Evolutionary conservation across 768 basidiomycete species (phyloP).

Genomic region (Tricholoma saponaceum): DNA sequence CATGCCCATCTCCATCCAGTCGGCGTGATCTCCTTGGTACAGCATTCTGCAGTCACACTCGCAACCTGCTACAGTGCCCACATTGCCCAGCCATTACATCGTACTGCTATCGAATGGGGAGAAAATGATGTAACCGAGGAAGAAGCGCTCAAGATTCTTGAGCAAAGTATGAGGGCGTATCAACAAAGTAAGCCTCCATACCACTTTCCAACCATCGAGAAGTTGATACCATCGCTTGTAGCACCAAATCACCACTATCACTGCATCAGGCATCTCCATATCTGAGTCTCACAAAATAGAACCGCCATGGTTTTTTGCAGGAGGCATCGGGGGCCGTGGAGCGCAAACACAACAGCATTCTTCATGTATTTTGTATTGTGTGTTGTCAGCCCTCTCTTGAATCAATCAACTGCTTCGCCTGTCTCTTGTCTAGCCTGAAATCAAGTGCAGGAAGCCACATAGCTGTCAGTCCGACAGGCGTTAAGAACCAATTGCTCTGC

Average conservation of each 20-base stretch:
- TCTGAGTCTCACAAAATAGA: slow-evolving; percentile 72
- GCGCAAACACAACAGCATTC: slow-evolving; percentile 73
- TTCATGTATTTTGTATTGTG: slow-evolving; percentile 9
- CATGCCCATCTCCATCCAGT: slow-evolving; percentile 84
- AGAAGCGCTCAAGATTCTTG: slow-evolving; percentile 73
- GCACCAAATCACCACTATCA: slow-evolving; percentile 96
- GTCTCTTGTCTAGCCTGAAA: background rate
- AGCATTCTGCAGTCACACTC: slow-evolving; percentile 87
- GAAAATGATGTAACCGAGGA: slow-evolving; percentile 74
- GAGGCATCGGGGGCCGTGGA: slow-evolving; percentile 87
- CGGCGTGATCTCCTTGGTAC: slow-evolving; percentile 91
- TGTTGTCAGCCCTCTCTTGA: background rate
- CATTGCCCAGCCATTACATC: slow-evolving; percentile 89
- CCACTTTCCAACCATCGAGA: background rate
- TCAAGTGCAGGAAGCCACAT: too few relatives aligned
- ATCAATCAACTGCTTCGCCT: background rate
- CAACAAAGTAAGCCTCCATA: slow-evolving; percentile 68
- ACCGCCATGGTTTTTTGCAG: slow-evolving; percentile 91
- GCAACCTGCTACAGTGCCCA: slow-evolving; percentile 94
- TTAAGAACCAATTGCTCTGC: too few relatives aligned
- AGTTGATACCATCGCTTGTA: slow-evolving; percentile 24
- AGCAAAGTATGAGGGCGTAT: slow-evolving; percentile 89
- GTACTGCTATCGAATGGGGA: slow-evolving; percentile 83
- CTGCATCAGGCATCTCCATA: slow-evolving; percentile 68
- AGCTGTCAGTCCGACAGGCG: too few relatives aligned